Evolutionary conservation across 1,284 basidiomycete genomes (phyloP), one percentile per base, ranked within the genome.

Genomic region (Papiliotrema laurentii): DNA sequence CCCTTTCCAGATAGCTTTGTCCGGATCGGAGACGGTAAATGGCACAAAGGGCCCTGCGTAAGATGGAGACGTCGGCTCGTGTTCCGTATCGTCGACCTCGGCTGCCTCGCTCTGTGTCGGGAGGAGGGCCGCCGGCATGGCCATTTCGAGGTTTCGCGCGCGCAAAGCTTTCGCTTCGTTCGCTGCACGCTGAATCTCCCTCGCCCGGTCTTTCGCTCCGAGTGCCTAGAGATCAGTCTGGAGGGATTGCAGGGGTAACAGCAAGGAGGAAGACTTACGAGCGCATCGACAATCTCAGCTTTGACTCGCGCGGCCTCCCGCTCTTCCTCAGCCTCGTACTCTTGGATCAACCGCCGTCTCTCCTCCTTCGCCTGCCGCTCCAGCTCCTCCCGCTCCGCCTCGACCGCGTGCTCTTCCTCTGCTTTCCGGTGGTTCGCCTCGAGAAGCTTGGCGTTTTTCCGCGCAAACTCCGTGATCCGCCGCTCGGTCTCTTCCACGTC

Each of bases 401-500:
- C 65, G 35, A 65, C 59, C 30, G 59, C 49, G 40, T 51, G 50
- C 42, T 68, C 68, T 39, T 58, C 83, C 76, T 45, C 87, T 80
- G 34, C 78, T 75, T 44, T 91, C 85, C 59, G 86, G 82, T 58
- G 87, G 83, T 67, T 83, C 79, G 27, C 86, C 75, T 87, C 84
- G 50, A 89, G 94, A 25, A 86, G 72, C 0, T 82, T 79, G 2
- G 85, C 85, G 65, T 96, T 96, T 57, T 88, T 85, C 22, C 79
- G 80, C 43, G 86, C 83, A 71, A 89, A 92, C 44, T 79, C 79
- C 2, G 81, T 79, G 47, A 98, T 87, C 33, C 86, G 83, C 9
- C 82, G 83, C 75, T 97, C 90, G 0, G 92, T 97, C 58, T 84
- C 78, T 14, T 81, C 74, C n/a, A 93, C 71, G 61, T 97, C 86